phyloP scores from a whole-genome alignment of 192 early-diverging fungal genomes.

The Backusella westeae region DNA sequence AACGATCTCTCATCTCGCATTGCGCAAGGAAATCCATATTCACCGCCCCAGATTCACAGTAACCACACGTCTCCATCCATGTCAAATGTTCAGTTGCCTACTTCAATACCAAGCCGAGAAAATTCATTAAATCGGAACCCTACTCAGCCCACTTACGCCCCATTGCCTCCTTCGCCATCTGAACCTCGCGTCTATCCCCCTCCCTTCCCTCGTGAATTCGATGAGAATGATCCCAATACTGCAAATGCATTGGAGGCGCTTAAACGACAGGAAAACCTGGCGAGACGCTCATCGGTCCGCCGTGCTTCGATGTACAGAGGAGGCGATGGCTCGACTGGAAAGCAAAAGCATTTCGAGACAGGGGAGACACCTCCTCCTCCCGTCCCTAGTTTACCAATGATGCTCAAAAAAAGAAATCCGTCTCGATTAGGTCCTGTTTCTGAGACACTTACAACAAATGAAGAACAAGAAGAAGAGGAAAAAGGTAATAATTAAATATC shows the following conservation, averaged over 20 bases:
- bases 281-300: conserved; percentile 35
- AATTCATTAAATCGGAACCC: not conserved
- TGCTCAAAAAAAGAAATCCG: not conserved
- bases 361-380: conserved; percentile 17
- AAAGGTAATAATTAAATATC: not conserved
- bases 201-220: conserved; percentile 16
- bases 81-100: not conserved
- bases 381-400: conserved; percentile 11
- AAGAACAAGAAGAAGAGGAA: not conserved
- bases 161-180: not conserved
- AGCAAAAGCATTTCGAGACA: not conserved
- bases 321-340: not conserved
- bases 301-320: conserved; percentile 29
- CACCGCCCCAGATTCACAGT: not conserved
- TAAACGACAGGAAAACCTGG: conserved; percentile 38
- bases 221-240: conserved; percentile 36
- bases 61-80: not conserved
- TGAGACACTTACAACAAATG: not conserved
- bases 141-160: not conserved
- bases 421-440: not conserved
- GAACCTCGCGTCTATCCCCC: not conserved
- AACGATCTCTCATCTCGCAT: conserved; percentile 10
- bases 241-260: conserved; percentile 34
- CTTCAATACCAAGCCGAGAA: conserved; percentile 5
- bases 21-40: not conserved